Percentiles rank a stretch among this genome's conserved stretches.
Conservation (phyloP, 306 rosid genomes). For the Corylus heterophylla region DNA sequence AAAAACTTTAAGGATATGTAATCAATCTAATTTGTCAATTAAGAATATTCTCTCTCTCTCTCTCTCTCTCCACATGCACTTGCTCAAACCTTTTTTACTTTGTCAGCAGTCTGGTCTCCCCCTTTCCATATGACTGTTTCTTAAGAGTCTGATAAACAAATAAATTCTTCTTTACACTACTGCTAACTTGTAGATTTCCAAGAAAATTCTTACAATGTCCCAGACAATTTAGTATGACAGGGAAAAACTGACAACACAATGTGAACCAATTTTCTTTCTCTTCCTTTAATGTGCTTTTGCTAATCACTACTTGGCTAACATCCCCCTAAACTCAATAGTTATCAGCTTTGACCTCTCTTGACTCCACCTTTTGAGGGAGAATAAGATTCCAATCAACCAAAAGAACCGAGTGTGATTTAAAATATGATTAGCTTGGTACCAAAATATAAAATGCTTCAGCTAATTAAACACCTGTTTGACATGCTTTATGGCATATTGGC, state of each 20-base stretch:
- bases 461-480: conserved; percentile 26
- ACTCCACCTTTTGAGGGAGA: conserved; percentile 6
- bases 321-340: conserved; percentile 1
- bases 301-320: conserved; percentile 11
- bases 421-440: background rate
- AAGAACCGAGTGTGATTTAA: conserved; percentile 6
- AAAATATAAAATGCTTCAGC: background rate
- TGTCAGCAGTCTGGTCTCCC: too few species aligned
- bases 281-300: conserved; percentile 27
- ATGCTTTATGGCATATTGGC: conserved; percentile 5
- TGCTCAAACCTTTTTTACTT: conserved; percentile 15
- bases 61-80: conserved; percentile 31
- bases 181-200: background rate
- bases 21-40: conserved; percentile 26
- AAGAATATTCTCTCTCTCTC: conserved; percentile 12
- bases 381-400: conserved; percentile 13
- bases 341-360: background rate
- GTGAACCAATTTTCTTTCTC: conserved; percentile 28
- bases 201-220: background rate
- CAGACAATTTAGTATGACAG: conserved; percentile 27
- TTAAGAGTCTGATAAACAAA: too few species aligned
- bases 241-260: conserved; percentile 17
- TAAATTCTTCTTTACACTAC: background rate
- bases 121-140: background rate
- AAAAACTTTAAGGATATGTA: conserved; percentile 14